A percentile compares a stretch with the other conserved stretches of the same genome.
Conservation (phyloP, 2,329 filamentous ascomycete genomes). For the Chlorencoelia australis region DNA sequence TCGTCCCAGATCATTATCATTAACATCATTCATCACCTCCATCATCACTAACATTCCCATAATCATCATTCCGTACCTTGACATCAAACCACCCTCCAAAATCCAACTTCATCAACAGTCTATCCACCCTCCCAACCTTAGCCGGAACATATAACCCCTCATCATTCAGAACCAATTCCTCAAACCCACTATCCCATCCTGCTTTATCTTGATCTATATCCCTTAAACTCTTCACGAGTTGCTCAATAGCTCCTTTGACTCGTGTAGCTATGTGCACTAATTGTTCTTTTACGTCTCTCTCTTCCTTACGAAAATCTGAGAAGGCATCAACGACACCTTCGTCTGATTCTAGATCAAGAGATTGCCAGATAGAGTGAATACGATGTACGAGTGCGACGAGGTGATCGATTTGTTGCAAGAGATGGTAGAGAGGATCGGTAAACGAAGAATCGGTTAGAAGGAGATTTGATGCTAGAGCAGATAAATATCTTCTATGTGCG, state of each 20-base stretch:
- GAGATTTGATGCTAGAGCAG: slow-evolving; percentile 54
- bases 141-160: slow-evolving; percentile 54
- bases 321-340: slow-evolving; percentile 72
- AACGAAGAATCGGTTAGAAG: slow-evolving; percentile 55
- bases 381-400: slow-evolving; percentile 69
- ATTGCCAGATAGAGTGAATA: slow-evolving; percentile 65
- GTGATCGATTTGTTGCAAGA: slow-evolving; percentile 69
- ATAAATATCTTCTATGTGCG: slow-evolving; percentile 70
- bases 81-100: slow-evolving; percentile 28
- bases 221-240: slow-evolving; percentile 43
- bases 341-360: slow-evolving; percentile 71
- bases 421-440: slow-evolving; percentile 52
- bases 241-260: slow-evolving; percentile 58
- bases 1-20: too few relatives aligned
- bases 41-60: slow-evolving; percentile 16
- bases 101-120: slow-evolving; percentile 85
- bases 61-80: slow-evolving; percentile 10
- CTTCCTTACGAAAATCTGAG: slow-evolving; percentile 61
- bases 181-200: slow-evolving; percentile 27
- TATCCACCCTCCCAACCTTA: slow-evolving; percentile 70
- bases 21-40: slow-evolving; percentile 13
- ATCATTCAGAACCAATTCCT: slow-evolving; percentile 29
- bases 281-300: slow-evolving; percentile 54
- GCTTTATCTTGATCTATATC: slow-evolving; percentile 39
- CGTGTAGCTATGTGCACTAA: slow-evolving; percentile 52